phyloP scores from a whole-genome alignment of 164 flowering plant species.

The Magnolia kwangsiensis region DNA sequence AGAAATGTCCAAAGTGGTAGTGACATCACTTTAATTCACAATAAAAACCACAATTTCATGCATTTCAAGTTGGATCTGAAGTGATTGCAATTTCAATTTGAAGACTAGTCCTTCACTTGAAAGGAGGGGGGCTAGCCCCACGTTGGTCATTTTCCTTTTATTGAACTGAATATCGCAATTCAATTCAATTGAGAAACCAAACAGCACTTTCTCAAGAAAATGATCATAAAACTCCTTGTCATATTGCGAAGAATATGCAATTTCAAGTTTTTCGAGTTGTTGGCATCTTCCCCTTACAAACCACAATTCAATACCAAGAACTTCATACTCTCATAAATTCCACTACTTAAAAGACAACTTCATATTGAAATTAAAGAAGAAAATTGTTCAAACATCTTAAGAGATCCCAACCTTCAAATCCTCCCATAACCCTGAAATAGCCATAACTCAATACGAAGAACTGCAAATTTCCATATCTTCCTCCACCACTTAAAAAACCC shows the following conservation, averaged over 20 bases:
- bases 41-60: no score
- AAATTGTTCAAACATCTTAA: neutral
- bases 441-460: neutral
- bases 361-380: neutral
- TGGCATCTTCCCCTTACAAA: neutral
- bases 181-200: no score
- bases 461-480: neutral
- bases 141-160: no score
- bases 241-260: no score
- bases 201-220: no score
- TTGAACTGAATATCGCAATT: no score
- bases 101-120: no score
- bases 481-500: neutral
- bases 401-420: neutral
- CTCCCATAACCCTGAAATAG: neutral
- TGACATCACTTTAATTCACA: no score
- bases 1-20: neutral
- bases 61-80: no score
- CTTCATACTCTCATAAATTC: neutral
- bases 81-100: no score
- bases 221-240: no score
- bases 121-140: no score
- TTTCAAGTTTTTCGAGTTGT: neutral
- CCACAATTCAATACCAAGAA: neutral
- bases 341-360: neutral